phyloP scores from a whole-genome alignment of 129 eudicot species.

The Daucus carota region DNA sequence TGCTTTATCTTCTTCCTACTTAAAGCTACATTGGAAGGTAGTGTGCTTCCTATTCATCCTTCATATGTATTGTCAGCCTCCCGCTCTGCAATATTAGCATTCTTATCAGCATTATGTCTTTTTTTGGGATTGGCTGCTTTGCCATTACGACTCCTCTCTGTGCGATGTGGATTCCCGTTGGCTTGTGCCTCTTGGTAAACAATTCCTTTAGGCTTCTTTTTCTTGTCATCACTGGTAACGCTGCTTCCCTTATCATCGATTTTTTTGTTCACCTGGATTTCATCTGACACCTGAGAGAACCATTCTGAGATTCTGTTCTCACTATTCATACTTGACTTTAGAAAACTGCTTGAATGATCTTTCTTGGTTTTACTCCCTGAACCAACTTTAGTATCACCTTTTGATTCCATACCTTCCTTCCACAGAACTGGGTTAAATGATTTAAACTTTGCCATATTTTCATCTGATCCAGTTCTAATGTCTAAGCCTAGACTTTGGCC shows the following conservation, averaged over 20 bases:
- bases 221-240: not conserved
- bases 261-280: not conserved
- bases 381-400: not conserved
- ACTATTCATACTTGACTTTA: not conserved
- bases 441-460: not conserved
- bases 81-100: constrained; percentile 8
- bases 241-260: not conserved
- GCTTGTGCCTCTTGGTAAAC: not conserved
- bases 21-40: not conserved
- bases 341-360: not conserved
- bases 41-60: constrained; percentile 7
- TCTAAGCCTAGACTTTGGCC: not conserved
- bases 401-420: not conserved
- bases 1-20: constrained; percentile 13
- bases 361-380: constrained; percentile 2
- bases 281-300: not conserved
- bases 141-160: not conserved
- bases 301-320: not conserved
- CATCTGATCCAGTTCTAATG: constrained; percentile 2
- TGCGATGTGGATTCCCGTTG: not conserved
- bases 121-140: constrained; percentile 2
- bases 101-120: not conserved
- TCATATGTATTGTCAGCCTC: constrained; percentile 6
- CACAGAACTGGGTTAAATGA: not conserved
- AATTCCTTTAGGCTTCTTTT: not conserved